phyloP scores from a whole-genome alignment of 345 rosid species.

The Chamaenerion angustifolium region DNA sequence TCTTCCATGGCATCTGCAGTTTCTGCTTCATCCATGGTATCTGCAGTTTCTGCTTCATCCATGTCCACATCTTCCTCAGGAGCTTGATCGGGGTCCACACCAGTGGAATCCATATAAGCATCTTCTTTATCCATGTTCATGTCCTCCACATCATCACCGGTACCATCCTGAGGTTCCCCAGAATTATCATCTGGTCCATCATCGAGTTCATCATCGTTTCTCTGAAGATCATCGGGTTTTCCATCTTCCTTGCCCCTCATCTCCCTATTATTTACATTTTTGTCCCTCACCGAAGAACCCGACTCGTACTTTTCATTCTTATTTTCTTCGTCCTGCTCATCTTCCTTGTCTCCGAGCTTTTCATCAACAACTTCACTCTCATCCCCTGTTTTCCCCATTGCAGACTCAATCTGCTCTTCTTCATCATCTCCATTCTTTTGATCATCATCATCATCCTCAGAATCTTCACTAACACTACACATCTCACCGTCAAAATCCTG shows the following conservation, averaged over 20 bases:
- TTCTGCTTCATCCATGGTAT: slow-evolving; percentile 31
- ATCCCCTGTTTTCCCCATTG: slow-evolving; percentile 65
- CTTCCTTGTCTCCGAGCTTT: slow-evolving; percentile 56
- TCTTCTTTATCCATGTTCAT: slow-evolving; percentile 46
- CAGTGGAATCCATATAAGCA: slow-evolving; percentile 53
- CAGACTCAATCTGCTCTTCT: slow-evolving; percentile 60
- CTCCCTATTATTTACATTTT: slow-evolving; percentile 43
- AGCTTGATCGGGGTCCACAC: slow-evolving; percentile 36
- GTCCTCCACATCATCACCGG: slow-evolving; percentile 41
- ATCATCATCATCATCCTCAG: slow-evolving; percentile 37
- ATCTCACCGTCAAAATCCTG: slow-evolving; percentile 63
- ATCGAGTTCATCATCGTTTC: slow-evolving; percentile 25
- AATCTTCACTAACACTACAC: slow-evolving; percentile 61
- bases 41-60: slow-evolving; percentile 37
- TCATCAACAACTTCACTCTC: slow-evolving; percentile 59
- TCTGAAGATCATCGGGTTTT: slow-evolving; percentile 30
- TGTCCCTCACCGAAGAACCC: slow-evolving; percentile 54
- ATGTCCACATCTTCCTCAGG: slow-evolving; percentile 36
- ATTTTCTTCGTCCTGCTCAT: slow-evolving; percentile 35
- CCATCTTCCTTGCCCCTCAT: slow-evolving; percentile 73
- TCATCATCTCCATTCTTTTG: slow-evolving; percentile 31
- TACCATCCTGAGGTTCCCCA: slow-evolving; percentile 25
- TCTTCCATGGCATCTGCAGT: slow-evolving; percentile 37
- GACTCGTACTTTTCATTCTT: slow-evolving; percentile 65
- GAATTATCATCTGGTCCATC: slow-evolving; percentile 17